Conservation (phyloP, 2,329 filamentous ascomycete genomes). For the Xylaria sp. region DNA sequence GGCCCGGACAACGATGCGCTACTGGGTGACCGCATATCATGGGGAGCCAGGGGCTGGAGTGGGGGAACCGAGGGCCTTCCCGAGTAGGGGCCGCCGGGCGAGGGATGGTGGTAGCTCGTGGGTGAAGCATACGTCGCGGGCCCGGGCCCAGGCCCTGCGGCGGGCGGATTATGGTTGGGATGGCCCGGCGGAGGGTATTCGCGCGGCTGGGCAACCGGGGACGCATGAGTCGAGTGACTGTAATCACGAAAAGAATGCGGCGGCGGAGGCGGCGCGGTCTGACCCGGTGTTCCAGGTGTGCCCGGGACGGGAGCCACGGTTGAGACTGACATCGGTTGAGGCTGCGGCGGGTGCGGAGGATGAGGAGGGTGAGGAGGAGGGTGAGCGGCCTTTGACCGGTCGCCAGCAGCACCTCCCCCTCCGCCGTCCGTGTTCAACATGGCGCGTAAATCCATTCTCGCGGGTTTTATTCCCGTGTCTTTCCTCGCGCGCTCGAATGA, state of each 20-base stretch:
- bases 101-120: slow-evolving; percentile 49
- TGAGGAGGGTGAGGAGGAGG: slow-evolving; percentile 40
- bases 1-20: slow-evolving; percentile 56
- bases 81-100: slow-evolving; percentile 56
- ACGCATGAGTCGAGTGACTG: slow-evolving; percentile 59
- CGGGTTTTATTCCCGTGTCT: background rate
- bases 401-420: slow-evolving; percentile 49
- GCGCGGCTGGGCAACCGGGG: slow-evolving; percentile 59
- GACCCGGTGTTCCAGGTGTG: slow-evolving; percentile 53
- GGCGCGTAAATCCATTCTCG: slow-evolving; percentile 48
- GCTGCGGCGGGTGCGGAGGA: slow-evolving; percentile 39
- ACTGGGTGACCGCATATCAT: slow-evolving; percentile 64
- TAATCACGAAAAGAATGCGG: slow-evolving; percentile 65
- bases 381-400: slow-evolving; percentile 47
- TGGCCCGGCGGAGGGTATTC: slow-evolving; percentile 55
- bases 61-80: slow-evolving; percentile 50
- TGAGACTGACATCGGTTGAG: slow-evolving; percentile 45
- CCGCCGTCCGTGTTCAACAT: slow-evolving; percentile 64
- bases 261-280: slow-evolving; percentile 52
- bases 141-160: slow-evolving; percentile 41
- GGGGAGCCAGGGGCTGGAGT: slow-evolving; percentile 58
- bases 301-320: slow-evolving; percentile 42
- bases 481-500: slow-evolving; percentile 15
- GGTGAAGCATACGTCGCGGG: slow-evolving; percentile 56
- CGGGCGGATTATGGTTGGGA: slow-evolving; percentile 48